phyloP scores from a whole-genome alignment of 2,329 filamentous ascomycete genomes.

The Lachnellula suecica region DNA sequence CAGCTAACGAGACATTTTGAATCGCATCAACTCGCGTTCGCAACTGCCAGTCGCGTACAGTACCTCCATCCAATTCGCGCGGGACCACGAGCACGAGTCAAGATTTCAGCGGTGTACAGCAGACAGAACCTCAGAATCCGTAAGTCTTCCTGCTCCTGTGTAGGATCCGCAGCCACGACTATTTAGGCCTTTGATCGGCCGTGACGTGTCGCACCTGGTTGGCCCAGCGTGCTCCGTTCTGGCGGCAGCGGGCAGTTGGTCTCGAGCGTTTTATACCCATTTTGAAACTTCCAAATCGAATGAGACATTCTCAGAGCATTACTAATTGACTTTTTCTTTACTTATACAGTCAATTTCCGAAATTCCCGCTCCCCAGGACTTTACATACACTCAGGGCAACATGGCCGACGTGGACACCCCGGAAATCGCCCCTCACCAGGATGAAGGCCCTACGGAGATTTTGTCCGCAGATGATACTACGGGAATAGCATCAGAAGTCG shows the following conservation, averaged over 20 bases:
- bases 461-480: slow-evolving; percentile 27
- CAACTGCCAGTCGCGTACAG: neutral
- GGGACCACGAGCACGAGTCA: neutral
- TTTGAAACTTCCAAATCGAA: too few relatives aligned
- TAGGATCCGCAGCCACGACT: neutral
- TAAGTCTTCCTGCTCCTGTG: neutral
- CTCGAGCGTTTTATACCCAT: too few relatives aligned
- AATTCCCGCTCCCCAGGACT: neutral
- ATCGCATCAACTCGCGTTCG: neutral
- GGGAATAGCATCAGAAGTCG: slow-evolving; percentile 26
- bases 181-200: slow-evolving; percentile 5
- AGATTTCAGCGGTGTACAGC: neutral
- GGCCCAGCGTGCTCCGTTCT: slow-evolving; percentile 7
- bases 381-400: slow-evolving; percentile 12
- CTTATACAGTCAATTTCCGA: slow-evolving; percentile 2
- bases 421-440: slow-evolving; percentile 20
- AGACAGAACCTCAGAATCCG: neutral
- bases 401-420: slow-evolving; percentile 31
- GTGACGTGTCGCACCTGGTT: slow-evolving; percentile 26
- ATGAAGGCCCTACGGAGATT: slow-evolving; percentile 21
- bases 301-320: too few relatives aligned
- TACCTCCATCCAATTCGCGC: neutral
- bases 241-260: slow-evolving; percentile 9
- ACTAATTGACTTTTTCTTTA: slow-evolving; percentile 13
- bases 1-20: neutral